phyloP scores from a whole-genome alignment of 2,329 filamentous ascomycete genomes.

The Raffaelea ambrosiae region DNA sequence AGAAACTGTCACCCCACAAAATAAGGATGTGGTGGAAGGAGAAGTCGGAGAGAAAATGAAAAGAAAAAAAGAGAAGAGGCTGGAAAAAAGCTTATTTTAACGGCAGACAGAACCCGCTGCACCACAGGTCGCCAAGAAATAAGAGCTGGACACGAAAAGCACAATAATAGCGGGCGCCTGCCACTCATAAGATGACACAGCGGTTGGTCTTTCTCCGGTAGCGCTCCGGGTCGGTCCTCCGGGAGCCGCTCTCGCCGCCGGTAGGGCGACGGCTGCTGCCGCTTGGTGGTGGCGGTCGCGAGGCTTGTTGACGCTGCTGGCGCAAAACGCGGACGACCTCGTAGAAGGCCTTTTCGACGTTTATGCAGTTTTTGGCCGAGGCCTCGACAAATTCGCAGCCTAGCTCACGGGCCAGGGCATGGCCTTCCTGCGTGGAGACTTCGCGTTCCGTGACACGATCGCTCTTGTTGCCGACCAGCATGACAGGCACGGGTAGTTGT shows the following conservation, averaged over 20 bases:
- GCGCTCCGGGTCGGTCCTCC: conserved; percentile 12
- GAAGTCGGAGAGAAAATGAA: not conserved
- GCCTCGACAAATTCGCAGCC: conserved; percentile 96
- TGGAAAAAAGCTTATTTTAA: no score
- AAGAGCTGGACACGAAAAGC: not conserved
- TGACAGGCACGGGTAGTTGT: conserved; percentile 74
- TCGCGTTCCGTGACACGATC: conserved; percentile 93
- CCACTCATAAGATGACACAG: conserved; percentile 14
- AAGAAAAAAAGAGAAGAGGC: not conserved
- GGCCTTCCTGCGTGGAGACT: conserved; percentile 92
- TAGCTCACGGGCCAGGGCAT: conserved; percentile 80
- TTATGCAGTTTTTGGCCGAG: conserved; percentile 95
- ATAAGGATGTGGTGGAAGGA: not conserved
- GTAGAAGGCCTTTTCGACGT: conserved; percentile 97
- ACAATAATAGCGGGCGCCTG: not conserved
- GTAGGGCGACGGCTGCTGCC: conserved; percentile 10
- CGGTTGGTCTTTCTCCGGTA: conserved; percentile 13
- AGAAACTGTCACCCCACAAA: no score
- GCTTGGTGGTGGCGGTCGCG: conserved; percentile 13
- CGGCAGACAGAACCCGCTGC: no score
- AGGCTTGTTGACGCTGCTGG: conserved; percentile 32
- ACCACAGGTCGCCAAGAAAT: not conserved
- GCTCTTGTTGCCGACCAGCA: conserved; percentile 98
- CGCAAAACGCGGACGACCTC: conserved; percentile 90
- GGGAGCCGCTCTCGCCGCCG: conserved; percentile 8